Evolutionary conservation across 2,329 filamentous ascomycete genomes (phyloP).

Genomic region (Stachybotrys chartarum): DNA sequence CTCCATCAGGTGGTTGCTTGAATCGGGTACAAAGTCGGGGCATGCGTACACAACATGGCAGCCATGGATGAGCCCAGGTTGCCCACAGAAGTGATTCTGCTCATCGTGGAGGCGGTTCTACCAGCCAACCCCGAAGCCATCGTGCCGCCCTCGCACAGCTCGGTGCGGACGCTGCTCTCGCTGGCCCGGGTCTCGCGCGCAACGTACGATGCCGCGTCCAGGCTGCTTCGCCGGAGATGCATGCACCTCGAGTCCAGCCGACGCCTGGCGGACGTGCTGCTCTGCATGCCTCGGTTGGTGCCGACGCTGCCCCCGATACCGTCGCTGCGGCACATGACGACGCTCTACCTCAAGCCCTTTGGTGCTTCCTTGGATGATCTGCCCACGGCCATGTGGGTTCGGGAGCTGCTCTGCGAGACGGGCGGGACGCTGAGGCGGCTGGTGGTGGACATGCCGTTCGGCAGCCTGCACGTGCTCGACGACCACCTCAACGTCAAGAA

Average conservation of each 20-base stretch:
- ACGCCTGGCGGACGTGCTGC: conserved; percentile 25
- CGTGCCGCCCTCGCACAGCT: conserved; percentile 28
- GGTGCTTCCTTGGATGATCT: conserved; percentile 27
- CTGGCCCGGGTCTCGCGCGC: conserved; percentile 35
- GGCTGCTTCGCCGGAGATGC: conserved; percentile 36
- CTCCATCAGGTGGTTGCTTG: background rate
- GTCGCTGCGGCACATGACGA: conserved; percentile 26
- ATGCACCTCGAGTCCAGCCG: conserved; percentile 32
- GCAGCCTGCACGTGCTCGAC: conserved; percentile 31
- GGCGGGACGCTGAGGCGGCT: conserved; percentile 33
- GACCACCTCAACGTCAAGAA: conserved; percentile 31
- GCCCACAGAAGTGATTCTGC: conserved; percentile 26
- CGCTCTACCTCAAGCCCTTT: conserved; percentile 35
- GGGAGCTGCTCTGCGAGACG: conserved; percentile 33
- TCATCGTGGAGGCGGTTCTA: conserved; percentile 26
- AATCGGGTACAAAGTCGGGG: background rate
- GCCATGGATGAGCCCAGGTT: conserved; percentile 10
- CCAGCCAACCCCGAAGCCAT: conserved; percentile 21
- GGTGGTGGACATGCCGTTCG: conserved; percentile 40
- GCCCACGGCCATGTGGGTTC: conserved; percentile 30
- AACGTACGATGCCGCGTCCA: conserved; percentile 31
- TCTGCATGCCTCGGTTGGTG: conserved; percentile 23
- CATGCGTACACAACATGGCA: background rate
- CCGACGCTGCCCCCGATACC: conserved; percentile 18
- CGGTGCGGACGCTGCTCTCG: conserved; percentile 35